These are phyloP conservation scores for Podospora pseudopauciseta DNA, from an alignment of 495 filamentous ascomycete species.

Conservation along the genomic window DNA sequence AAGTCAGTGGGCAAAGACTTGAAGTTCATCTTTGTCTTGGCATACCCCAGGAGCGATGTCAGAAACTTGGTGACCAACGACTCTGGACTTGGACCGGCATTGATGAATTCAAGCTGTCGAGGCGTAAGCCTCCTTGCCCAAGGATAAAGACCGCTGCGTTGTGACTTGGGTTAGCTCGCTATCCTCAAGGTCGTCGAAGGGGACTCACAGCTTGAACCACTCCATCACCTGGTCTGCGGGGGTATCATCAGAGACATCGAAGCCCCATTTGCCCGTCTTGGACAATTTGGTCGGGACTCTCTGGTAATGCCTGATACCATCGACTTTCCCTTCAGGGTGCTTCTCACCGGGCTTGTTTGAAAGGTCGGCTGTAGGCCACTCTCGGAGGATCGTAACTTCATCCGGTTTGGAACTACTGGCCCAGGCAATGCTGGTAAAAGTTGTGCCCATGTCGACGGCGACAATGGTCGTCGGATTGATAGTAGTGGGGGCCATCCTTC, in stretches of 20 bases:
- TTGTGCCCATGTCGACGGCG: background rate
- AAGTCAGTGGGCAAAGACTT: slow-evolving; percentile 38
- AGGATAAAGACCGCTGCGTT: background rate
- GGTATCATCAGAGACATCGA: slow-evolving; percentile 40
- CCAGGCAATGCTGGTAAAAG: background rate
- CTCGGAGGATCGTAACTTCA: background rate
- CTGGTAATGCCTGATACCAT: no score
- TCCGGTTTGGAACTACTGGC: background rate
- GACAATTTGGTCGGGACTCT: background rate
- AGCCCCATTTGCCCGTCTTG: slow-evolving; percentile 47
- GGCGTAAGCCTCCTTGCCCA: background rate
- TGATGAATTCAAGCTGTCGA: background rate
- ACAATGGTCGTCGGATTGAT: background rate
- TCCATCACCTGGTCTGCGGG: slow-evolving; percentile 40
- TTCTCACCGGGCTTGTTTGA: no score
- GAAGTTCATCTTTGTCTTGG: background rate
- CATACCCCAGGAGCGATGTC: slow-evolving; percentile 36
- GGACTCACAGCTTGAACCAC: slow-evolving; percentile 53
- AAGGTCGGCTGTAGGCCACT: background rate
- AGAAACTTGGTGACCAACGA: background rate
- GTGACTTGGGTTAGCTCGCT: background rate
- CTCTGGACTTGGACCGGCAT: background rate
- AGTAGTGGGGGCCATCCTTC: background rate
- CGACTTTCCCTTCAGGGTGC: no score
- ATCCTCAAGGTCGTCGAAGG: background rate